Conservation (phyloP, 169 alveolate genomes). For the Plasmodium vivax region DNA sequence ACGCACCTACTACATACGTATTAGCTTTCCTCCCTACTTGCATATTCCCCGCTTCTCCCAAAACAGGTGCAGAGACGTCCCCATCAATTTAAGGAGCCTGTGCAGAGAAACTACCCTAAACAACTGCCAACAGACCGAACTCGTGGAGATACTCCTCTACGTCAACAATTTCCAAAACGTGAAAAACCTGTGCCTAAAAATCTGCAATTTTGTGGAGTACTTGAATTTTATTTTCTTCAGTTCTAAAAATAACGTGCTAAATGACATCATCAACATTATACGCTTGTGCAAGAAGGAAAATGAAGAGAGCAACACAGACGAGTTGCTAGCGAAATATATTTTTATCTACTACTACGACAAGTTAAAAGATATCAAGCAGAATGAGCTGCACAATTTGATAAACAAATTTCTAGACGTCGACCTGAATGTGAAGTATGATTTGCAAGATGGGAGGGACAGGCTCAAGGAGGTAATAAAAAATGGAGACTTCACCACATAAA, state of each 20-base stretch:
- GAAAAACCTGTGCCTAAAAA: constrained; percentile 6
- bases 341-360: constrained; percentile 57
- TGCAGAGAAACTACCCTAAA: constrained; percentile 51
- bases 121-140: constrained; percentile 36
- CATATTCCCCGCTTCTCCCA: background rate
- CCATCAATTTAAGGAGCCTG: constrained; percentile 38
- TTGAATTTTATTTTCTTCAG: constrained; percentile 45
- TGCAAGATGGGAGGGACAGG: constrained; percentile 5
- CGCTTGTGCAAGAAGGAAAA: constrained; percentile 36
- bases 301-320: background rate
- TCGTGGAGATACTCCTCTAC: constrained; percentile 30
- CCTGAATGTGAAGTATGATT: background rate
- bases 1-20: background rate
- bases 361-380: constrained; percentile 27
- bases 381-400: constrained; percentile 22
- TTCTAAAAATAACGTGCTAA: constrained; percentile 31
- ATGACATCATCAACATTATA: constrained; percentile 36
- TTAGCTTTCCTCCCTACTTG: background rate
- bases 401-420: constrained; percentile 36
- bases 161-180: constrained; percentile 29
- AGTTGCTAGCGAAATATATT: constrained; percentile 12
- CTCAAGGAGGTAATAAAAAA: constrained; percentile 48
- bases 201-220: constrained; percentile 51
- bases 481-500: background rate
- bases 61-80: constrained; percentile 27